Evolutionary conservation across 2,329 filamentous ascomycete species (phyloP).

Genomic region (Botrytis fragariae): DNA sequence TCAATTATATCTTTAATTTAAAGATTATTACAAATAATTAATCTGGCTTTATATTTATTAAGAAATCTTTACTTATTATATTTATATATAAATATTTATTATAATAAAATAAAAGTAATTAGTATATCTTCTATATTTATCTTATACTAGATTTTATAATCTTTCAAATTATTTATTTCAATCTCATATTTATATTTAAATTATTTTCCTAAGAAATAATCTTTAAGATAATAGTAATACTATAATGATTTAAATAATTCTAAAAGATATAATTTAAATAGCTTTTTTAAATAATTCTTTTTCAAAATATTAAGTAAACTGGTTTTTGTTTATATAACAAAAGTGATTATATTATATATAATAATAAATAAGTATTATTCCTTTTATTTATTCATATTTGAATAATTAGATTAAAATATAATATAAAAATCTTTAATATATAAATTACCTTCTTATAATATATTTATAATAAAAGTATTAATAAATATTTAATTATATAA

Average conservation of each 20-base stretch:
- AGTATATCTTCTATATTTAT: too few species aligned
- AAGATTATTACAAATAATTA: fast-evolving
- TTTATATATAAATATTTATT: too few species aligned
- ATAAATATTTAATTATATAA: fast-evolving
- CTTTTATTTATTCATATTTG: too few species aligned
- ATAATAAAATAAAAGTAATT: too few species aligned
- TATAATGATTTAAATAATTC: fast-evolving
- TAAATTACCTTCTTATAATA: fast-evolving
- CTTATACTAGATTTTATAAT: fast-evolving
- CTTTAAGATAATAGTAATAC: too few species aligned
- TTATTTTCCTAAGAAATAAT: too few species aligned
- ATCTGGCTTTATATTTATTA: fast-evolving
- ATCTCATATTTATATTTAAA: too few species aligned
- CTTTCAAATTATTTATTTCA: too few species aligned
- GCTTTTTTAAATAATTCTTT: fast-evolving
- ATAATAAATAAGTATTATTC: fast-evolving
- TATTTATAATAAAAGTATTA: fast-evolving
- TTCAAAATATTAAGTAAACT: fast-evolving
- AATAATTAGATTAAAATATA: fast-evolving
- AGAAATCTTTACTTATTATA: too few species aligned
- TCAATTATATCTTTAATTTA: too few species aligned
- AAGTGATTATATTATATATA: fast-evolving
- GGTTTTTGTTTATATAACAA: fast-evolving
- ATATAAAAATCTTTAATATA: too few species aligned
- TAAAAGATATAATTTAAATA: fast-evolving